These are phyloP conservation scores for Periconia sp. DNA, from an alignment of 2,329 filamentous ascomycete genomes.

Conservation along the genomic window DNA sequence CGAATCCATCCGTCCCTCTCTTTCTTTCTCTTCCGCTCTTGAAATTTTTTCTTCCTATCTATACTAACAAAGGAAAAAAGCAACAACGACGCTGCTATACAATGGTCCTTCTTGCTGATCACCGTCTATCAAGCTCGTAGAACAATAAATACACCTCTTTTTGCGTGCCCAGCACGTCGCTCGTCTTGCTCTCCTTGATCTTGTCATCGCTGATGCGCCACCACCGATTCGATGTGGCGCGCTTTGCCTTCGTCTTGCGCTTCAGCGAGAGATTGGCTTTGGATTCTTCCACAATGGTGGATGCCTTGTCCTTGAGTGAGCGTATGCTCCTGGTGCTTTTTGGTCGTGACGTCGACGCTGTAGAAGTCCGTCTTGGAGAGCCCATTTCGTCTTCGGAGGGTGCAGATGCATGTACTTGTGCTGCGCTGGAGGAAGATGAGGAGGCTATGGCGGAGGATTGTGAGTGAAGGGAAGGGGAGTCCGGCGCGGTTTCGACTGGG, in stretches of 20 bases:
- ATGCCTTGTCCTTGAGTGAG: constrained; percentile 37
- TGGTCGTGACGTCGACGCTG: constrained; percentile 21
- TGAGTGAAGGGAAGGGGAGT: constrained; percentile 36
- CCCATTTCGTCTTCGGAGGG: constrained; percentile 25
- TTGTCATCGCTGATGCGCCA: constrained; percentile 99
- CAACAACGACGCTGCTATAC: too few species aligned
- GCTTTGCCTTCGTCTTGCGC: constrained; percentile 57
- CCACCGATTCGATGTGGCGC: constrained; percentile 73
- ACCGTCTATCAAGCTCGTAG: constrained; percentile 73
- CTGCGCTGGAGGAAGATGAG: constrained; percentile 18
- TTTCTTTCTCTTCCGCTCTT: too few species aligned
- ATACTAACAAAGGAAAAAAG: too few species aligned
- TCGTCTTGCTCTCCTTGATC: constrained; percentile 90
- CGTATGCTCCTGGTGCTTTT: constrained; percentile 25
- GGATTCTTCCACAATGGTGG: constrained; percentile 41
- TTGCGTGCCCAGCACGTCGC: constrained; percentile 89
- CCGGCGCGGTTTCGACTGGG: constrained; percentile 20
- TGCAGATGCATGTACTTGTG: constrained; percentile 16
- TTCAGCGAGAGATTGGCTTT: constrained; percentile 44
- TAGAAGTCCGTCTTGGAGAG: constrained; percentile 16
- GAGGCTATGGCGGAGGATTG: constrained; percentile 37
- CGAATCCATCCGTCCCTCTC: too few species aligned
- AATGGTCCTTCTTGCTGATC: background rate
- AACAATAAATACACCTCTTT: constrained; percentile 95
- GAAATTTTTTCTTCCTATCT: too few species aligned